A percentile compares a stretch with the other conserved stretches of the same genome.
These are phyloP conservation scores for Truncatella angustata DNA, from an alignment of 2,329 filamentous ascomycete species.

Conservation along the genomic window DNA sequence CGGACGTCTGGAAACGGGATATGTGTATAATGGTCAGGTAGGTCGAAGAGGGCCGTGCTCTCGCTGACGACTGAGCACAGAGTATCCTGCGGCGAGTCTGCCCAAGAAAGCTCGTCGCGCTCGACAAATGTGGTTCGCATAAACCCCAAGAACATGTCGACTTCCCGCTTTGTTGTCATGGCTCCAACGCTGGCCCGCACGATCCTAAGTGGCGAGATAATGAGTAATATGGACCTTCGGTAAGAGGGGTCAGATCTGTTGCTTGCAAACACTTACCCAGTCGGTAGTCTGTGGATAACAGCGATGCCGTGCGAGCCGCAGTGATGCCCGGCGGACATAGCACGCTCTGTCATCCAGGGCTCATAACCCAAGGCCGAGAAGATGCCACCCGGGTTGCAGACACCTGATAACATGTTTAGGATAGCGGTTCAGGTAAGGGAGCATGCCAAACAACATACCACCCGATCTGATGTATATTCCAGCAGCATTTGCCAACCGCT, in stretches of 20 bases:
- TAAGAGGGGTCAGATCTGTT: conserved; percentile 3
- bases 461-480: conserved; percentile 62
- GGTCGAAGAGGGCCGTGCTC: background rate
- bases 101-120: background rate
- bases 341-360: conserved; percentile 51
- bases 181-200: conserved; percentile 61
- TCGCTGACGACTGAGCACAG: conserved; percentile 1
- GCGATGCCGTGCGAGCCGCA: conserved; percentile 54
- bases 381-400: conserved; percentile 47
- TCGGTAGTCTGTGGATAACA: conserved; percentile 52
- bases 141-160: conserved; percentile 48
- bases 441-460: conserved; percentile 24
- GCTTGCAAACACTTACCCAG: conserved; percentile 39
- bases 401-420: conserved; percentile 31
- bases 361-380: conserved; percentile 49
- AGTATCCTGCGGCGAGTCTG: conserved; percentile 1
- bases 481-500: conserved; percentile 52
- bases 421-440: background rate
- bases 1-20: conserved; percentile 10
- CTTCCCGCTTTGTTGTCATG: conserved; percentile 56
- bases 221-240: background rate
- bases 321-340: conserved; percentile 55
- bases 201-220: no score
- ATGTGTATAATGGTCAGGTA: background rate
- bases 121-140: conserved; percentile 36